These are phyloP conservation scores for Geopyxis carbonaria DNA, from an alignment of 495 filamentous ascomycete genomes.

Conservation along the genomic window DNA sequence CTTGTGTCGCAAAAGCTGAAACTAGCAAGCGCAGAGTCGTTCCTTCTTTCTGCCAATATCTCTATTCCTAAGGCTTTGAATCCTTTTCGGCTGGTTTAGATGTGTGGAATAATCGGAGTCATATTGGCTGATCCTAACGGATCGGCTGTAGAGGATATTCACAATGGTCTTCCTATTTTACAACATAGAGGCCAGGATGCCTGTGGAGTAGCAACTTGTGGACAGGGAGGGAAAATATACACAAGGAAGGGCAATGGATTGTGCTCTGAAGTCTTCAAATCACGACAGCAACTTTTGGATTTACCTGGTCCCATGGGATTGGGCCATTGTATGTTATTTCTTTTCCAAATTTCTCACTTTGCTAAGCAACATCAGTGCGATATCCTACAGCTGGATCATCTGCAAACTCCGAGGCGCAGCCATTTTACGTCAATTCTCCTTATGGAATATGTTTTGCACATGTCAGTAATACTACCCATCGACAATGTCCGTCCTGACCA, in stretches of 20 bases:
- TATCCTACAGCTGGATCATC: slow-evolving; percentile 85
- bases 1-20: too few relatives aligned
- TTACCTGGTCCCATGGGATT: slow-evolving; percentile 84
- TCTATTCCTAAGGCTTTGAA: too few relatives aligned
- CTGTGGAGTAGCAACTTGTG: slow-evolving; percentile 70
- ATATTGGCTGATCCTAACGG: slow-evolving; percentile 48
- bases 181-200: slow-evolving; percentile 85
- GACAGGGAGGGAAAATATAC: slow-evolving; percentile 59
- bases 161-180: slow-evolving; percentile 78
- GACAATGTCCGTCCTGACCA: slow-evolving; percentile 15
- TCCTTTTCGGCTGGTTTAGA: too few relatives aligned
- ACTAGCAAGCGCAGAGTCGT: too few relatives aligned
- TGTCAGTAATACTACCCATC: slow-evolving; percentile 11
- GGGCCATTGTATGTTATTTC: slow-evolving; percentile 37
- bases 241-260: slow-evolving; percentile 89
- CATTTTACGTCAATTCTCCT: slow-evolving; percentile 86
- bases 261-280: slow-evolving; percentile 71
- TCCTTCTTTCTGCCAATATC: too few relatives aligned
- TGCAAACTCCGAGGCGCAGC: slow-evolving; percentile 64
- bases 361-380: slow-evolving; percentile 33
- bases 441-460: slow-evolving; percentile 53
- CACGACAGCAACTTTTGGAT: slow-evolving; percentile 55
- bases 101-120: slow-evolving; percentile 78
- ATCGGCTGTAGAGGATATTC: slow-evolving; percentile 58
- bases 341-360: neutral